Conservation (phyloP, 2,329 filamentous ascomycete genomes). For the Ophiosphaerella narmari region DNA sequence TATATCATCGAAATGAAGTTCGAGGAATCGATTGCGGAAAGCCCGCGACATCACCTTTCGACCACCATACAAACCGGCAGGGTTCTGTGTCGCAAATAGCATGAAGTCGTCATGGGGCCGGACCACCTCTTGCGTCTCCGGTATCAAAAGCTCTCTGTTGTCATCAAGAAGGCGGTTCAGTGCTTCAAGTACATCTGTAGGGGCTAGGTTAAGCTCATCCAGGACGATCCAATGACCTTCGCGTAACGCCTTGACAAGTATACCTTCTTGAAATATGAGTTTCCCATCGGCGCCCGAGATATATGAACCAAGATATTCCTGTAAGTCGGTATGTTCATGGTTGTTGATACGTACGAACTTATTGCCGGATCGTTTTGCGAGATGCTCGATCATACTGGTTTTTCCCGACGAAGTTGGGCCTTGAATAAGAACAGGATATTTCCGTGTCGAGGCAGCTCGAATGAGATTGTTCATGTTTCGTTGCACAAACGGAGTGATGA, state of each 20-base stretch:
- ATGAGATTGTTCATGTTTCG: slow-evolving; percentile 94
- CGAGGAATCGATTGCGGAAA: slow-evolving; percentile 95
- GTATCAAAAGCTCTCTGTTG: slow-evolving; percentile 92
- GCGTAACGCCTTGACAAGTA: slow-evolving; percentile 88
- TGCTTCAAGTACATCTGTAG: slow-evolving; percentile 94
- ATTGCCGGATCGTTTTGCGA: slow-evolving; percentile 95
- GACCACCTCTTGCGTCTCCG: slow-evolving; percentile 93
- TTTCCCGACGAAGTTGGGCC: slow-evolving; percentile 97
- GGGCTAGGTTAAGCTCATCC: slow-evolving; percentile 94
- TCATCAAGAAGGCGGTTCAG: slow-evolving; percentile 95
- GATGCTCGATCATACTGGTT: slow-evolving; percentile 98
- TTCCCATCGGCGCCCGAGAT: slow-evolving; percentile 83
- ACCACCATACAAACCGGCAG: slow-evolving; percentile 91
- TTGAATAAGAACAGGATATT: slow-evolving; percentile 93
- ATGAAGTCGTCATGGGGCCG: slow-evolving; percentile 94
- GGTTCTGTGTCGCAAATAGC: slow-evolving; percentile 97
- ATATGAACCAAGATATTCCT: slow-evolving; percentile 96
- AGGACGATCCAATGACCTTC: slow-evolving; percentile 98
- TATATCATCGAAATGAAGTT: slow-evolving; percentile 97
- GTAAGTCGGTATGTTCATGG: slow-evolving; percentile 96
- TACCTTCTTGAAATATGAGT: slow-evolving; percentile 87
- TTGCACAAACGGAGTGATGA: slow-evolving; percentile 93
- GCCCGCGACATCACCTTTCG: slow-evolving; percentile 91
- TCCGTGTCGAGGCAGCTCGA: slow-evolving; percentile 85
- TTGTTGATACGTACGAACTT: slow-evolving; percentile 99